phyloP scores from a whole-genome alignment of 2,329 filamentous ascomycete species.

The Scedosporium dehoogii region DNA sequence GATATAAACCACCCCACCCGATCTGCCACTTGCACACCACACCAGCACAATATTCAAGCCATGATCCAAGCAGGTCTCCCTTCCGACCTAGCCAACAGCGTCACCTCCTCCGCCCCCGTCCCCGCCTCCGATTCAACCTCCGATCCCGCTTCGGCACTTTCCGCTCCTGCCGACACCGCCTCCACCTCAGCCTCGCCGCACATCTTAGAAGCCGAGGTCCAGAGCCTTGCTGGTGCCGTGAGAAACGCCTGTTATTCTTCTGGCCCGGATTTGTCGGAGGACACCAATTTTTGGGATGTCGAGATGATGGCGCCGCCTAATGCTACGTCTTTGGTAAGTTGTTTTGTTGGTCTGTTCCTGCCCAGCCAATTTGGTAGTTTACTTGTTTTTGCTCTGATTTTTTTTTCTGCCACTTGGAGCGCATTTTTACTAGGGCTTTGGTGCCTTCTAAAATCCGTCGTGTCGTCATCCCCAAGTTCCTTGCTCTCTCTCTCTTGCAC shows the following conservation, averaged over 20 bases:
- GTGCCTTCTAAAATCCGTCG: not conserved
- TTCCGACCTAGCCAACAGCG: not conserved
- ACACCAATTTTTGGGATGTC: slow-evolving; percentile 40
- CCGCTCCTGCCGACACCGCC: not conserved
- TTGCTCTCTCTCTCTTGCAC: not conserved
- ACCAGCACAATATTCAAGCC: not conserved
- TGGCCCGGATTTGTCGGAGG: not conserved
- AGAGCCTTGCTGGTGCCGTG: not conserved
- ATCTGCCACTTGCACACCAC: not conserved
- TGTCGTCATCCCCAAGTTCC: not conserved
- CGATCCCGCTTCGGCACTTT: not conserved
- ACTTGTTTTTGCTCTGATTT: not conserved
- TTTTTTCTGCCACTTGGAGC: not conserved
- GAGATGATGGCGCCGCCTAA: slow-evolving; percentile 48
- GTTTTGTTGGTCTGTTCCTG: not conserved
- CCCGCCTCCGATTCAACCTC: not conserved
- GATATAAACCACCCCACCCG: not conserved
- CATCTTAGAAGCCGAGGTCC: slow-evolving; percentile 3
- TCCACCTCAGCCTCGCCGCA: not conserved
- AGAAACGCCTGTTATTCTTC: not conserved
- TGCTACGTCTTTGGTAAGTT: slow-evolving; percentile 42
- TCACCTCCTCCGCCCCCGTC: not conserved
- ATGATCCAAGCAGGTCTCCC: not conserved
- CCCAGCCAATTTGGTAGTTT: not conserved
- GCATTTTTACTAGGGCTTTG: not conserved